Conservation (phyloP, 1,284 basidiomycete species). For the Clitocybe nebularis region DNA sequence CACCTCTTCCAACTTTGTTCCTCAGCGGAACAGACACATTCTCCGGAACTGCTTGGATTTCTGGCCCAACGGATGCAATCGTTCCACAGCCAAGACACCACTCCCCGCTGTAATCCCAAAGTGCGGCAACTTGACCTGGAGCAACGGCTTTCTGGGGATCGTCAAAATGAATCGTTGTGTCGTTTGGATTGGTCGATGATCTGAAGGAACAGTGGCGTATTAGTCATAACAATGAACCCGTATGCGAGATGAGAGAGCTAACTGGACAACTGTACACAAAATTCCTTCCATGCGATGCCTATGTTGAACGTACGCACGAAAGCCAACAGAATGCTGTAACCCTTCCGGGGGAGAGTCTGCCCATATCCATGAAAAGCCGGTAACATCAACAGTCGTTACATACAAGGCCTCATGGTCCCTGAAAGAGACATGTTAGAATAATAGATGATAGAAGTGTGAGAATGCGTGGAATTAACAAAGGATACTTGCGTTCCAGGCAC, state of each 20-base stretch:
- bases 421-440: conserved; percentile 6
- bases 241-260: conserved; percentile 16
- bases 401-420: conserved; percentile 68
- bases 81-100: conserved; percentile 83
- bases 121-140: conserved; percentile 73
- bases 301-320: conserved; percentile 58
- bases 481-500: conserved; percentile 68
- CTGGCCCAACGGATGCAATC: neutral
- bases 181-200: conserved; percentile 16
- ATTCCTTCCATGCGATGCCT: conserved; percentile 67
- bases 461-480: neutral
- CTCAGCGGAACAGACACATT: neutral
- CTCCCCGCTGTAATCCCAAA: conserved; percentile 61
- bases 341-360: conserved; percentile 48
- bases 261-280: conserved; percentile 42
- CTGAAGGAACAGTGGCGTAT: conserved; percentile 1
- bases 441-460: neutral
- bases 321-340: conserved; percentile 39
- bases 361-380: conserved; percentile 77
- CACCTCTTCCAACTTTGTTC: no score
- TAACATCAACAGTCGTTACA: conserved; percentile 40
- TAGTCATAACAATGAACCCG: neutral
- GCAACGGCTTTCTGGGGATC: conserved; percentile 69
- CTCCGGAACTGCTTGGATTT: neutral
- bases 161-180: conserved; percentile 47